These are phyloP conservation scores for Penicillium dipodomyicola DNA, from an alignment of 495 filamentous ascomycete genomes.

Conservation along the genomic window DNA sequence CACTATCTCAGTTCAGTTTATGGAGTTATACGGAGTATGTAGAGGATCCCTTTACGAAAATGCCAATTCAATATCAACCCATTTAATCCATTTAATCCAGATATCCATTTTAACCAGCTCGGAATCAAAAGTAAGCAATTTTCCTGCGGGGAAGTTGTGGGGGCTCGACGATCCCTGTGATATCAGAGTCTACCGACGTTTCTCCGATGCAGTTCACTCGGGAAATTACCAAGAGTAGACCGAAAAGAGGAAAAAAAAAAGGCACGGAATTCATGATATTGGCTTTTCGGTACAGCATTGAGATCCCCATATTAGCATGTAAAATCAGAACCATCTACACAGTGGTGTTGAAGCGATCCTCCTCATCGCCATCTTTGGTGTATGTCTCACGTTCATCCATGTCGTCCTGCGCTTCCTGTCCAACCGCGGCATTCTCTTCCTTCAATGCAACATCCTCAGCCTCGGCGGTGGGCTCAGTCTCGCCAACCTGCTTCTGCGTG, in stretches of 20 bases:
- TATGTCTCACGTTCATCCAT: constrained; percentile 40
- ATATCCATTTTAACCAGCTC: neutral
- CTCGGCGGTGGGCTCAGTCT: constrained; percentile 22
- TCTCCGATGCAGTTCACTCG: constrained; percentile 20
- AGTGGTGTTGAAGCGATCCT: constrained; percentile 45
- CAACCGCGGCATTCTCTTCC: constrained; percentile 37
- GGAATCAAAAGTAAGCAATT: constrained; percentile 1
- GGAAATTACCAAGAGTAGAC: neutral
- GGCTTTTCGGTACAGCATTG: constrained; percentile 20
- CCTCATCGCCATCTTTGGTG: constrained; percentile 41
- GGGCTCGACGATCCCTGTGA: constrained; percentile 5
- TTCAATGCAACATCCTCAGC: constrained; percentile 39
- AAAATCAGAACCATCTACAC: constrained; percentile 28
- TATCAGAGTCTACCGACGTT: constrained; percentile 16
- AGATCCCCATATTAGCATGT: neutral
- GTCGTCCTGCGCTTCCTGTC: constrained; percentile 40
- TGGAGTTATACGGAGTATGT: neutral
- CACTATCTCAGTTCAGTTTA: neutral
- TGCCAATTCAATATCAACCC: neutral
- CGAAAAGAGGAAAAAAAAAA: constrained; percentile 5
- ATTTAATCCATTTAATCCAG: neutral
- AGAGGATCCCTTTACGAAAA: neutral
- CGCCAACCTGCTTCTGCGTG: constrained; percentile 45
- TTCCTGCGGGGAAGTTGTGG: constrained; percentile 20
- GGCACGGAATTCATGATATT: constrained; percentile 14